phyloP scores from a whole-genome alignment of 129 eudicot genomes.

The Saussurea involucrata region DNA sequence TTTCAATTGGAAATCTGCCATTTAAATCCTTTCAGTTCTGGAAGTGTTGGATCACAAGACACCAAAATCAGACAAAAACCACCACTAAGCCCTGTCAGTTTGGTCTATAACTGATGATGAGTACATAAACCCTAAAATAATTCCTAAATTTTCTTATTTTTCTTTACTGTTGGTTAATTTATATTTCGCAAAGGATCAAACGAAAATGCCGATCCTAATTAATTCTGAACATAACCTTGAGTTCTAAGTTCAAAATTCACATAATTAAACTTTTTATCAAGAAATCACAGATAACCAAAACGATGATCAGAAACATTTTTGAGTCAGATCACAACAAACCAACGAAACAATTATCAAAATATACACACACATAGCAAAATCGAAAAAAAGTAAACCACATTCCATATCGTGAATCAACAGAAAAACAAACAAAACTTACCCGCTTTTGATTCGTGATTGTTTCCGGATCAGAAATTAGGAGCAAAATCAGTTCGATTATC shows the following conservation, averaged over 20 bases:
- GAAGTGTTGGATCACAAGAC: constrained; percentile 11
- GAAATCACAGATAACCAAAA: not conserved
- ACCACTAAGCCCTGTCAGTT: constrained; percentile 2
- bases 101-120: not conserved
- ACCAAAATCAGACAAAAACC: not conserved
- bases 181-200: not conserved
- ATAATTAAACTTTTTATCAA: not conserved
- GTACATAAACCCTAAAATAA: constrained; percentile 12
- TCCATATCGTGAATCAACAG: not conserved
- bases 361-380: not conserved
- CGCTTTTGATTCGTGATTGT: constrained; percentile 12
- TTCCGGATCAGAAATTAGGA: constrained; percentile 25
- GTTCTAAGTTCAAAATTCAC: constrained; percentile 1
- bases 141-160: not conserved
- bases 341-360: constrained; percentile 1
- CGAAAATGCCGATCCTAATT: constrained; percentile 1
- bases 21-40: not conserved
- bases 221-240: not conserved
- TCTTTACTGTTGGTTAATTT: not conserved
- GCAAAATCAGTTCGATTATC: constrained; percentile 3
- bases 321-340: not conserved
- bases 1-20: not conserved
- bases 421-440: constrained; percentile 9
- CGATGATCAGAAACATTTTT: constrained; percentile 17
- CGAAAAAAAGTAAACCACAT: not conserved